Conservation (phyloP, 2,329 filamentous ascomycete species). For the Aphanocladium album region DNA sequence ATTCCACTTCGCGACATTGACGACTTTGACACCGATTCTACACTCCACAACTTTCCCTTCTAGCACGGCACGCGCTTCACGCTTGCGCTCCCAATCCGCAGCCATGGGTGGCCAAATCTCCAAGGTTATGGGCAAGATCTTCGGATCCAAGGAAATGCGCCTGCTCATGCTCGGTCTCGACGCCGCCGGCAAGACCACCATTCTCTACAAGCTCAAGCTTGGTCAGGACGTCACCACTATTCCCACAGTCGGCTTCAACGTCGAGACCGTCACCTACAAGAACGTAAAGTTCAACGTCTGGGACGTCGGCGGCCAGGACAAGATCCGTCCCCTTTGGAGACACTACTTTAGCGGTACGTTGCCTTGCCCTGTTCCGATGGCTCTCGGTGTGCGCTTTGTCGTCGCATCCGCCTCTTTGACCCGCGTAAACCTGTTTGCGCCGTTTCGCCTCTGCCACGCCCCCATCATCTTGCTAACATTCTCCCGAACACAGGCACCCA, state of each 20-base stretch:
- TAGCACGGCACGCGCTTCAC: not conserved
- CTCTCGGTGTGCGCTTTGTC: not conserved
- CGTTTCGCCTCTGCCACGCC: not conserved
- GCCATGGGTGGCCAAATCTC: constrained; percentile 90
- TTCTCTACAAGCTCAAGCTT: constrained; percentile 98
- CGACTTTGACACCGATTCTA: not conserved
- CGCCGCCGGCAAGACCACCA: constrained; percentile 97
- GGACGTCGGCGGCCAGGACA: constrained; percentile 98
- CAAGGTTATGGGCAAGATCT: constrained; percentile 97
- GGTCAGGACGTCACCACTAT: constrained; percentile 98
- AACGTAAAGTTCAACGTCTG: constrained; percentile 99
- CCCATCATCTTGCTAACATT: not conserved
- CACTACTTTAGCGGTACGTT: constrained; percentile 83
- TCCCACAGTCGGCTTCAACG: constrained; percentile 97
- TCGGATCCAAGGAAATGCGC: constrained; percentile 98
- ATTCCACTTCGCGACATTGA: not conserved
- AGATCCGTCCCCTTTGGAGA: constrained; percentile 94
- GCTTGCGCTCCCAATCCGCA: constrained; percentile 20
- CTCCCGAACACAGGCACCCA: constrained; percentile 64
- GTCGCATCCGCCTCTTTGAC: not conserved
- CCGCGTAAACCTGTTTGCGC: not conserved
- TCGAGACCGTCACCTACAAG: constrained; percentile 98
- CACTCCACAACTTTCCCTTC: constrained; percentile 6
- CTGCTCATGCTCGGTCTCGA: constrained; percentile 97
- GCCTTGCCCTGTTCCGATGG: not conserved